These are phyloP conservation scores for Kazachstania martiniae DNA, from an alignment of 805 yeast species.

Conservation along the genomic window DNA sequence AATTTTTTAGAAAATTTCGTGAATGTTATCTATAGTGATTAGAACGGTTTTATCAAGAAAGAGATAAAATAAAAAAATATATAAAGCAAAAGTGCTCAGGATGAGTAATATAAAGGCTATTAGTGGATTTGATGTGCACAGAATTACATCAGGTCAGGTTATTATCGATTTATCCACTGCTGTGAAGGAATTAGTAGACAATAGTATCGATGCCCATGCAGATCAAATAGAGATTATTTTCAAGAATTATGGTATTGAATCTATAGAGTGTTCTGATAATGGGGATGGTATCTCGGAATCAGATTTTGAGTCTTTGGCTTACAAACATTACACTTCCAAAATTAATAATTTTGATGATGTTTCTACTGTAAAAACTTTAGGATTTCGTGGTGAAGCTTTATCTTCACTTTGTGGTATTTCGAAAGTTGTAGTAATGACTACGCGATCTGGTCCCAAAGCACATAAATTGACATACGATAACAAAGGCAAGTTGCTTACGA, in stretches of 20 bases:
- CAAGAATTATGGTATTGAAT: constrained; percentile 61
- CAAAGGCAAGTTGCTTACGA: constrained; percentile 40
- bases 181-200: constrained; percentile 79
- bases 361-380: constrained; percentile 41
- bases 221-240: constrained; percentile 57
- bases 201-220: constrained; percentile 72
- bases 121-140: constrained; percentile 46
- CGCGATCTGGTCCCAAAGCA: constrained; percentile 49
- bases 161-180: constrained; percentile 68
- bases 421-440: constrained; percentile 32
- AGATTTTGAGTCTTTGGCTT: constrained; percentile 45
- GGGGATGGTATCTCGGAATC: constrained; percentile 50
- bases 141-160: constrained; percentile 88
- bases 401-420: constrained; percentile 56
- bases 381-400: constrained; percentile 77
- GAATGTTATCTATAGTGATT: no score
- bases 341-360: constrained; percentile 46
- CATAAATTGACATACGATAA: constrained; percentile 41
- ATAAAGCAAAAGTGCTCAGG: no score
- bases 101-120: constrained; percentile 25
- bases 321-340: constrained; percentile 62
- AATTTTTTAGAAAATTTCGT: no score
- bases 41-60: no score
- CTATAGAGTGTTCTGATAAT: constrained; percentile 57
- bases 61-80: no score